Base-by-base conservation (phyloP, 345 rosid genomes). In the Limnanthes douglasii region DNA sequence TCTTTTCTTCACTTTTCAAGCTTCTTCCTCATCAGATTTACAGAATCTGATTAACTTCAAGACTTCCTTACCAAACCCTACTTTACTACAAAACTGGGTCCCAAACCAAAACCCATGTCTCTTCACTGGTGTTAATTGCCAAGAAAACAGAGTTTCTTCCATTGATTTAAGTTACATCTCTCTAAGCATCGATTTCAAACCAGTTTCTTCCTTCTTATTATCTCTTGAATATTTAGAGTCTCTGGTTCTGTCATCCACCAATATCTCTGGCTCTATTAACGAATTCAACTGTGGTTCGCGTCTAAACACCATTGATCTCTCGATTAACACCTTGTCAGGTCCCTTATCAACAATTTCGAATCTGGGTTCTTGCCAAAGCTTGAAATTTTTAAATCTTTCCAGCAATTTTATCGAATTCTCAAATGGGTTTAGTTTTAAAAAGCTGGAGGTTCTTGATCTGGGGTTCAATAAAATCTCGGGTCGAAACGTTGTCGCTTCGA, bases 401-500 rank as follows among this genome's bases (percentile, higher is more conserved):
- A 44, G 63, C 18, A 88, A 88, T 38, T 24, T n/a, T 1, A 43
- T 90, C 27, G 74, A 59, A 26, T 62, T 46, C 26, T 37, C 69
- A 17, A 48, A 53, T 37, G 78, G 74, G 11, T 53, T 70, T 36
- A 61, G 48, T 70, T 54, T 86, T 4, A 46, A 11, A 1, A 33
- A 59, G 34, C 54, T 90, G 43, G 64, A 80, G 64, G 54, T 52
- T 48, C 50, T 90, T 34, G 98, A 90, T 71, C 74, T 90, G 39
- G 84, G 96, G 4, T 49, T 12, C 30, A 85, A 85, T 46, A 51
- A 46, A 42, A 52, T 90, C 24, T 54, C 64, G 1, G 88, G 78
- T 17, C 38, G 49, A 5, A 48, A 63, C 43, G 74, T 64, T n/a
- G 59, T 75, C 22, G 52, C 67, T 27, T 80, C 75, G 70, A 12